Evolutionary conservation across 768 basidiomycete species (phyloP).

Genomic region (Hygrocybe coccinea): DNA sequence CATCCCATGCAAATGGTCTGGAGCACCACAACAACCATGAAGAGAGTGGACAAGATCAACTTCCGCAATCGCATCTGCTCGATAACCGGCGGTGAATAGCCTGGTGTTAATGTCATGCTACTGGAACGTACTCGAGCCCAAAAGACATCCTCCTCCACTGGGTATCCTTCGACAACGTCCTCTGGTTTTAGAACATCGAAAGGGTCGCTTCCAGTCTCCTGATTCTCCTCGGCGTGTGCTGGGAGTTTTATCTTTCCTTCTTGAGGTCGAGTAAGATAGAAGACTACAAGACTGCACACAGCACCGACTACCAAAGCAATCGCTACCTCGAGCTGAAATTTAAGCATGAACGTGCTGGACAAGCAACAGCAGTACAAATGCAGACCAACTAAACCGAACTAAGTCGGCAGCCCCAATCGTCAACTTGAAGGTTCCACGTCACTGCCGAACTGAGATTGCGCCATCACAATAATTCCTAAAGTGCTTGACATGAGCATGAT

Average conservation of each 20-base stretch:
- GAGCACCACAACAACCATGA: slow-evolving; percentile 45
- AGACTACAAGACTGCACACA: slow-evolving; percentile 40
- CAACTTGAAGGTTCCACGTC: too few relatives aligned
- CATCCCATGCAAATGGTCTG: slow-evolving; percentile 55
- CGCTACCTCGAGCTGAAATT: slow-evolving; percentile 55
- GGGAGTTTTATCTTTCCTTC: slow-evolving; percentile 54
- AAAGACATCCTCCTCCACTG: slow-evolving; percentile 56
- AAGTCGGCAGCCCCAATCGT: too few relatives aligned
- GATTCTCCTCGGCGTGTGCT: slow-evolving; percentile 23
- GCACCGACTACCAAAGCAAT: slow-evolving; percentile 41
- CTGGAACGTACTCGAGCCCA: slow-evolving; percentile 47
- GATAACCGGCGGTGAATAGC: background rate
- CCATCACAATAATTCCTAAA: too few relatives aligned
- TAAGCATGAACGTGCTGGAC: slow-evolving; percentile 41
- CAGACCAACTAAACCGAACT: background rate
- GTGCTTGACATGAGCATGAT: too few relatives aligned
- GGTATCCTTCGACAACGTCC: slow-evolving; percentile 63
- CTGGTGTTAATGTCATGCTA: background rate
- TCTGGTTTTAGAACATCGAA: slow-evolving; percentile 71
- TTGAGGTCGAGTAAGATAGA: slow-evolving; percentile 37
- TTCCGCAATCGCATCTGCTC: slow-evolving; percentile 59
- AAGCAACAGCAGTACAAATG: background rate
- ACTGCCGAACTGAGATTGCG: too few relatives aligned
- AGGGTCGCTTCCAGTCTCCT: slow-evolving; percentile 41
- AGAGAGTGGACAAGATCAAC: slow-evolving; percentile 41